Conservation (phyloP, 345 rosid genomes). For the Salix koriyanagi region DNA sequence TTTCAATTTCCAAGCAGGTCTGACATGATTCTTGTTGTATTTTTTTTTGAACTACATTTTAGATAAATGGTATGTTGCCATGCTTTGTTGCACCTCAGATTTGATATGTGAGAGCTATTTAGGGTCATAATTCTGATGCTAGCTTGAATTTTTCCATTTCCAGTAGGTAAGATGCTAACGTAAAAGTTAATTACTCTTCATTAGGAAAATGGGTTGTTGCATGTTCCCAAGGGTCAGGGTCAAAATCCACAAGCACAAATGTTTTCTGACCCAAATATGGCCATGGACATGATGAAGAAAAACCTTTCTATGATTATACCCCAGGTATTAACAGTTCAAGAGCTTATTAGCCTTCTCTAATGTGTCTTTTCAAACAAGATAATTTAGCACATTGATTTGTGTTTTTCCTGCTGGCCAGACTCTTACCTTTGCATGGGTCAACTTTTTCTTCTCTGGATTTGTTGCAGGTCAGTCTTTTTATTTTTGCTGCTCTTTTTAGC, state of each 20-base stretch:
- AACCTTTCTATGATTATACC: constrained; percentile 98
- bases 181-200: not conserved
- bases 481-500: not conserved
- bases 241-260: constrained; percentile 92
- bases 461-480: constrained; percentile 68
- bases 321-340: constrained; percentile 47
- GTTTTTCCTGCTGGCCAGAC: constrained; percentile 50
- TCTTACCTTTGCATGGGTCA: constrained; percentile 98
- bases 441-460: constrained; percentile 98
- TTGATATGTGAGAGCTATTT: not conserved
- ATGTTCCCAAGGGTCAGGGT: constrained; percentile 79
- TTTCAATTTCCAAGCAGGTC: not conserved
- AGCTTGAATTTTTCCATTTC: not conserved
- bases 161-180: not conserved
- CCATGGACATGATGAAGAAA: constrained; percentile 99
- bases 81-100: not conserved
- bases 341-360: not conserved
- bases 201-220: constrained; percentile 89
- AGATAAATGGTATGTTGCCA: not conserved
- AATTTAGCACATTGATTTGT: constrained; percentile 14
- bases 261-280: constrained; percentile 99
- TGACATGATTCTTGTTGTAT: not conserved
- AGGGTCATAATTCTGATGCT: not conserved
- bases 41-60: not conserved
- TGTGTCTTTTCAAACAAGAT: constrained; percentile 2